Base-by-base conservation (phyloP, 1,139 yeast species). In the Yamadazyma trypodendri region DNA sequence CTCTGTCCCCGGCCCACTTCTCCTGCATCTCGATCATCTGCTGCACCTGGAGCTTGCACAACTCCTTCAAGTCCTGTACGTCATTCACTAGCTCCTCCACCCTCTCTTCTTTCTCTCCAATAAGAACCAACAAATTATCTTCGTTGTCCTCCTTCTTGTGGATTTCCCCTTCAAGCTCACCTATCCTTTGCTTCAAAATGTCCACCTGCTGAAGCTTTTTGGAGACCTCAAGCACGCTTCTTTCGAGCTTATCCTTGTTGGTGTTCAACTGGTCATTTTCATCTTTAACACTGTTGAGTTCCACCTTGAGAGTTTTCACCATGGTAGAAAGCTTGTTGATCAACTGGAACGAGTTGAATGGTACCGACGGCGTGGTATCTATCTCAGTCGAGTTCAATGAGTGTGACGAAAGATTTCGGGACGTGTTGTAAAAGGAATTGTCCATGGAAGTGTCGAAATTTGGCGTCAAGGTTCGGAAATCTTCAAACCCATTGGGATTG, bases 51-150 rank as follows among this genome's bases (percentile, higher is more conserved):
- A 77, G 75, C 43, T 79, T 75, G 56, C 89, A 77, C 66, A 90
- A 68, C 29, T 84, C 90, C 60, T 90, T 92, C 60, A 92, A 68
- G 58, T 92, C 99, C 6, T 71, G 74, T 12, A 94, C 92, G 55
- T 92, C 99, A 4, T 95, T 96, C 47, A 73, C 72, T 37, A 94
- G 68, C 60, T 92, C 98, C 40, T 82, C 86, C 6, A 87, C 92
- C 46, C 72, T 75, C 57, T 94, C 98, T 11, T 89, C 76, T 56
- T 90, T 89, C 52, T 90, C 97, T 4, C 97, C 97, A 14, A 90
- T 71, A 45, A 88, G 61, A 50, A 84, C 87, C 43, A 90, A 63
- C 43, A 92, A 78, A 3, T 82, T 74, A 39, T 79, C 81, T 38
- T 80, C 74, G 32, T 69, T 68, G 3, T 51, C 51, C n/a, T 65